These are phyloP conservation scores for Centella asiatica DNA, from an alignment of 129 eudicot species.

Conservation along the genomic window DNA sequence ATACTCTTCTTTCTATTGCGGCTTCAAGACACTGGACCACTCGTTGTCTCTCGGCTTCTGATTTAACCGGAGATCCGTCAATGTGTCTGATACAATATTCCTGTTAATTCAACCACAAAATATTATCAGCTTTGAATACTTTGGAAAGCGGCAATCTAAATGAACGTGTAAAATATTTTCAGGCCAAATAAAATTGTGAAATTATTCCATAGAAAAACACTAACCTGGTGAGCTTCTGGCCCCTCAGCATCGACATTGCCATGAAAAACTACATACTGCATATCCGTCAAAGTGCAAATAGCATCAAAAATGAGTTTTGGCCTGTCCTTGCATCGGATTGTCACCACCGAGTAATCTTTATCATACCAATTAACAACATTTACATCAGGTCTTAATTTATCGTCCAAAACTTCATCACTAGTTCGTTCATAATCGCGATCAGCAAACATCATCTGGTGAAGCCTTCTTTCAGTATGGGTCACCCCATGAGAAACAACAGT, in stretches of 20 bases:
- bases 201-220: constrained; percentile 3
- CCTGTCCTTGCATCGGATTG: constrained; percentile 84
- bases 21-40: constrained; percentile 98
- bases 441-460: constrained; percentile 95
- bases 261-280: constrained; percentile 96
- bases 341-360: constrained; percentile 84
- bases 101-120: constrained; percentile 23
- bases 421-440: constrained; percentile 69
- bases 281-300: constrained; percentile 86
- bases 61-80: constrained; percentile 91
- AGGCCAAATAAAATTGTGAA: background rate
- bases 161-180: too few species aligned
- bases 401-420: constrained; percentile 31
- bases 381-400: constrained; percentile 58
- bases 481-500: constrained; percentile 55
- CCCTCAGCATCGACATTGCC: constrained; percentile 92
- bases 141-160: background rate
- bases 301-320: constrained; percentile 90
- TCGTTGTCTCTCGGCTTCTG: constrained; percentile 92
- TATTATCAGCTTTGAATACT: background rate
- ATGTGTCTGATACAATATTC: constrained; percentile 81
- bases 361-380: constrained; percentile 87
- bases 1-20: constrained; percentile 89
- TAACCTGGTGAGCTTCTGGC: constrained; percentile 83
- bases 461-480: constrained; percentile 81